A percentile compares a stretch with the other conserved stretches of the same genome.
These are phyloP conservation scores for Bryum argenteum DNA, from an alignment of 225 moss, liverwort and hornwort genomes.

Conservation along the genomic window DNA sequence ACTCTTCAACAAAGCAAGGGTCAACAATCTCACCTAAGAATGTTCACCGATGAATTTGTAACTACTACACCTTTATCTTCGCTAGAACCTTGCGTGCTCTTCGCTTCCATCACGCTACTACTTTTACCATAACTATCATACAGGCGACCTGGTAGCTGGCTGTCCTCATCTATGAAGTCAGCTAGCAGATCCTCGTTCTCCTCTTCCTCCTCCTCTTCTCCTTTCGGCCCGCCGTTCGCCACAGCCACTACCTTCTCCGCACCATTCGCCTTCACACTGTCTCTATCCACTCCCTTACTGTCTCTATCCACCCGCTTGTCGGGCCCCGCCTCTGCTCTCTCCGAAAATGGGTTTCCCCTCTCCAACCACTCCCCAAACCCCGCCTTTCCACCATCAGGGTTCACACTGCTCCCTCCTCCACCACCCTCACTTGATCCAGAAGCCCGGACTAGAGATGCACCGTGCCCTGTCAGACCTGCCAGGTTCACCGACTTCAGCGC, in stretches of 20 bases:
- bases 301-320: conserved; percentile 29
- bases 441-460: conserved; percentile 64
- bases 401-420: conserved; percentile 33
- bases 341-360: conserved; percentile 87
- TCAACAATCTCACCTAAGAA: conserved; percentile 71
- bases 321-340: conserved; percentile 49
- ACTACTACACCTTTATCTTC: conserved; percentile 63
- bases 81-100: conserved; percentile 51
- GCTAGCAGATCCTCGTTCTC: conserved; percentile 96
- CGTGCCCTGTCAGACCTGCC: conserved; percentile 80
- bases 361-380: conserved; percentile 79
- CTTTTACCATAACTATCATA: conserved; percentile 62
- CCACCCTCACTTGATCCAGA: conserved; percentile 44
- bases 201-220: conserved; percentile 62
- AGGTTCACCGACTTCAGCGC: conserved; percentile 68
- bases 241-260: conserved; percentile 46
- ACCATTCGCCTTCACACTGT: conserved; percentile 48
- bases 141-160: conserved; percentile 90
- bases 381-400: conserved; percentile 48
- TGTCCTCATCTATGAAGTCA: conserved; percentile 99
- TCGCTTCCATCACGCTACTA: conserved; percentile 37
- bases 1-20: background rate
- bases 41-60: conserved; percentile 91
- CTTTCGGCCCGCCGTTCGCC: conserved; percentile 32
- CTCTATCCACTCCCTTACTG: conserved; percentile 35